A percentile compares a stretch with the other conserved stretches of the same genome.
Evolutionary conservation across 768 basidiomycete species (phyloP).

Genomic region (Auriscalpium vulgare): DNA sequence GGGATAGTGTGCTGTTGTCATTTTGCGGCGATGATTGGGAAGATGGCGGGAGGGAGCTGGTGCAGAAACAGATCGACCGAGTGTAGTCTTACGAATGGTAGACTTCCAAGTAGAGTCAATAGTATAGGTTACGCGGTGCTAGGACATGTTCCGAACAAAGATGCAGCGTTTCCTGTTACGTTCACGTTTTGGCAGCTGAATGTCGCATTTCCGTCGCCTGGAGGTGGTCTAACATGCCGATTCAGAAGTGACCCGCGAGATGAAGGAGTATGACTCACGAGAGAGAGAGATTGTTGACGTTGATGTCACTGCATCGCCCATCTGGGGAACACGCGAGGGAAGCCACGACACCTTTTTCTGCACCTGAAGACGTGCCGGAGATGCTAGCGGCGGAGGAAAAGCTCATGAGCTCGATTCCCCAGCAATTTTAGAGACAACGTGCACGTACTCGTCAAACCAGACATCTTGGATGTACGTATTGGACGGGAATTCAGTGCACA

Average conservation of each 20-base stretch:
- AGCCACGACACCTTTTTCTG: constrained; percentile 40
- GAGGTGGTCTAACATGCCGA: constrained; percentile 21
- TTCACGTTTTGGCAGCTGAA: constrained; percentile 50
- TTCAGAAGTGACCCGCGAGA: background rate
- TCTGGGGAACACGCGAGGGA: constrained; percentile 49
- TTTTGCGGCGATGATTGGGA: constrained; percentile 62
- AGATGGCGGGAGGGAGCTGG: constrained; percentile 27
- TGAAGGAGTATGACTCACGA: constrained; percentile 26
- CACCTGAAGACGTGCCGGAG: constrained; percentile 46
- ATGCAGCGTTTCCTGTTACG: constrained; percentile 35
- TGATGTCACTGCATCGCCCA: constrained; percentile 41
- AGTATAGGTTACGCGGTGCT: constrained; percentile 6
- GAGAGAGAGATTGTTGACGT: constrained; percentile 37
- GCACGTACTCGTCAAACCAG: constrained; percentile 39
- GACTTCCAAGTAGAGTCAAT: background rate
- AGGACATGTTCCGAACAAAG: constrained; percentile 31
- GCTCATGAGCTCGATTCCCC: too few species aligned
- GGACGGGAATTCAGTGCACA: constrained; percentile 46
- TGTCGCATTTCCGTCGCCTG: constrained; percentile 33
- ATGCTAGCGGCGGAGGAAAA: constrained; percentile 27
- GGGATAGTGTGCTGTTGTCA: constrained; percentile 42
- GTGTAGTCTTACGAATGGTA: background rate
- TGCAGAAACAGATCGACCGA: constrained; percentile 24
- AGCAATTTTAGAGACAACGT: constrained; percentile 1
- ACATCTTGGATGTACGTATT: constrained; percentile 51